Evolutionary conservation across 2,329 filamentous ascomycete genomes (phyloP).

Genomic region (Cryphonectria carpinicola): DNA sequence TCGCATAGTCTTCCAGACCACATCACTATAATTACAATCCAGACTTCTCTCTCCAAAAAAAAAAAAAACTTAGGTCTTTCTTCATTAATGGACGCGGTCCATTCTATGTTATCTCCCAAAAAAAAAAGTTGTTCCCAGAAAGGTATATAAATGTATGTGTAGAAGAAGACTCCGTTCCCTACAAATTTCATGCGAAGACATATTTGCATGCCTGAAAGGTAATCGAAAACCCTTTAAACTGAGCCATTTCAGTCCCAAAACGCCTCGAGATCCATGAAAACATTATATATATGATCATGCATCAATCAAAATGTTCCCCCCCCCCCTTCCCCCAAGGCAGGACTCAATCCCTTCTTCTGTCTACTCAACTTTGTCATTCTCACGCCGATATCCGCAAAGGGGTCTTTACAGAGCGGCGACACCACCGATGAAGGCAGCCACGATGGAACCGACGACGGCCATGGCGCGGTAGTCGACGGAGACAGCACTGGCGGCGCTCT

Average conservation of each 20-base stretch:
- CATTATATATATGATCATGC: slow-evolving; percentile 11
- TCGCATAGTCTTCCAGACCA: neutral
- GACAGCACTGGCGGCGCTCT: slow-evolving; percentile 18
- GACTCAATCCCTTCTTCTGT: slow-evolving; percentile 9
- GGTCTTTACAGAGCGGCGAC: slow-evolving; percentile 20
- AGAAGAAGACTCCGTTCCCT: slow-evolving; percentile 5
- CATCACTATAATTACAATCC: neutral
- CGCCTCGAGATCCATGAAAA: slow-evolving; percentile 16
- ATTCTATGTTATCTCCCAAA: slow-evolving; percentile 18
- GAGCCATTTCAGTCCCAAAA: slow-evolving; percentile 18
- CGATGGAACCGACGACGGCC: slow-evolving; percentile 23
- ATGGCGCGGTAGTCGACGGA: slow-evolving; percentile 24
- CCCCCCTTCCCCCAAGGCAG: neutral
- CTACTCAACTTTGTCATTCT: neutral
- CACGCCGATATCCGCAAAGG: neutral
- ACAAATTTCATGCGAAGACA: slow-evolving; percentile 9
- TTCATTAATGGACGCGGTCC: slow-evolving; percentile 11
- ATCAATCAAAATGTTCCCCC: neutral
- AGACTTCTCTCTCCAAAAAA: neutral
- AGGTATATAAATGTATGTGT: slow-evolving; percentile 3
- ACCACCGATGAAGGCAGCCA: slow-evolving; percentile 27
- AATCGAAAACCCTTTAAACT: neutral
- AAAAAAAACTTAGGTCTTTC: neutral
- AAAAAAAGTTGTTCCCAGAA: neutral
- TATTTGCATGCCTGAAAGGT: slow-evolving; percentile 8